Evolutionary conservation across 148 eudicot species (phyloP).

Genomic region (Hydrangea macrophylla): DNA sequence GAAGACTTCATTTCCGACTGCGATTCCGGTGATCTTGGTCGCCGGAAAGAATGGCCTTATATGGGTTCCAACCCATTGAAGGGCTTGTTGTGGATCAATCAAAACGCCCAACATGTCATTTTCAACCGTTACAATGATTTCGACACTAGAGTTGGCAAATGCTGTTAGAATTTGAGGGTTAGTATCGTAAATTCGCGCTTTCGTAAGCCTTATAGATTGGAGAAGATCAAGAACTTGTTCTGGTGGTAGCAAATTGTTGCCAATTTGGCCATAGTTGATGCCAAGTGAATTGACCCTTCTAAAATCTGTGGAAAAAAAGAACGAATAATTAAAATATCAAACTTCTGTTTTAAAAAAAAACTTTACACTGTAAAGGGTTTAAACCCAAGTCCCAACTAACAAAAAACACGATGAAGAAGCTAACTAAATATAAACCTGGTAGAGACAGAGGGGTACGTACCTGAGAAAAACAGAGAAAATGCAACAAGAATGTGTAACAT

Average conservation of each 20-base stretch:
- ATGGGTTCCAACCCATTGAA: constrained; percentile 61
- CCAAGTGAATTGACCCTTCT: constrained; percentile 44
- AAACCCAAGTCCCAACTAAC: not conserved
- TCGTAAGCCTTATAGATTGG: constrained; percentile 38
- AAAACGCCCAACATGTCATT: constrained; percentile 47
- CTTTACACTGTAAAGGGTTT: not conserved
- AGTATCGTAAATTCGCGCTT: constrained; percentile 78
- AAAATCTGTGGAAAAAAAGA: not conserved
- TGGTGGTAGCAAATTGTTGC: constrained; percentile 66
- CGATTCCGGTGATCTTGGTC: constrained; percentile 64
- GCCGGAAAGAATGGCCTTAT: constrained; percentile 64
- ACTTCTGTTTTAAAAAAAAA: not conserved
- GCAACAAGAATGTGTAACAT: constrained; percentile 23
- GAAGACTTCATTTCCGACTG: constrained; percentile 77
- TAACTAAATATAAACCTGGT: not conserved
- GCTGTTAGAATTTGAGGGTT: constrained; percentile 60
- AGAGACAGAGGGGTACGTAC: constrained; percentile 16
- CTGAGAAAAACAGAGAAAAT: constrained; percentile 26
- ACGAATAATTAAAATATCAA: not conserved
- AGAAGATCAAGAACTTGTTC: constrained; percentile 44
- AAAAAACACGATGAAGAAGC: not conserved
- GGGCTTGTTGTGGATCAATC: constrained; percentile 48
- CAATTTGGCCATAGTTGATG: constrained; percentile 78
- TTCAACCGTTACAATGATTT: constrained; percentile 68
- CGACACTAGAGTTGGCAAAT: constrained; percentile 58